Evolutionary conservation across 176 grass and related monocot genomes (phyloP).

Genomic region (Puya raimondii): DNA sequence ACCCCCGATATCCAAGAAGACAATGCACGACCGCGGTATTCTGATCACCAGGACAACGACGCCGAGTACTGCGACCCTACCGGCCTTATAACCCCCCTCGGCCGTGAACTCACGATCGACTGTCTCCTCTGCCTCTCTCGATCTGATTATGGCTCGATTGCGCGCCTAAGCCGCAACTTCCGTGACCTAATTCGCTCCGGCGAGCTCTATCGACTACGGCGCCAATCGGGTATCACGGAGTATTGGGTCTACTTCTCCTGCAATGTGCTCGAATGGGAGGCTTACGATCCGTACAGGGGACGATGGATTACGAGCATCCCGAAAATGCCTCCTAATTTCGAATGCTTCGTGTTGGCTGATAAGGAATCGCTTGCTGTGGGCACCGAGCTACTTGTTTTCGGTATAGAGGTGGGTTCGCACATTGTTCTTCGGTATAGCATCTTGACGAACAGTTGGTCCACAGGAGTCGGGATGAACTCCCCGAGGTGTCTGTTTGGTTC

Average conservation of each 20-base stretch:
- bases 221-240: constrained; percentile 13
- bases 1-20: background rate
- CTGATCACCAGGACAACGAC: background rate
- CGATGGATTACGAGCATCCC: constrained; percentile 70
- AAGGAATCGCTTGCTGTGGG: constrained; percentile 95
- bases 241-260: constrained; percentile 47
- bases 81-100: constrained; percentile 29
- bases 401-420: constrained; percentile 36
- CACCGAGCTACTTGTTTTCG: constrained; percentile 86
- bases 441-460: constrained; percentile 74
- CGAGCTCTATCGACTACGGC: constrained; percentile 39
- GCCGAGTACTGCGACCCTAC: constrained; percentile 11
- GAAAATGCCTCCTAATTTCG: constrained; percentile 62
- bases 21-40: background rate
- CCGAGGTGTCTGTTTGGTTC: constrained; percentile 86
- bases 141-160: constrained; percentile 26
- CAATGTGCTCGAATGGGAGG: constrained; percentile 42
- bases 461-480: constrained; percentile 66
- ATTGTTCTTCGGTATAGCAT: constrained; percentile 90
- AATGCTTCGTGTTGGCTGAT: constrained; percentile 86
- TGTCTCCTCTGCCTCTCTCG: constrained; percentile 37
- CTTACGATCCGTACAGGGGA: constrained; percentile 25
- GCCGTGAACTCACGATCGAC: constrained; percentile 29
- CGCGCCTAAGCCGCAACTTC: constrained; percentile 24
- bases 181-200: constrained; percentile 20